A percentile compares a stretch with the other conserved stretches of the same genome.
phyloP scores from a whole-genome alignment of 495 filamentous ascomycete genomes.

The Hypoxylon lienhwacheense region DNA sequence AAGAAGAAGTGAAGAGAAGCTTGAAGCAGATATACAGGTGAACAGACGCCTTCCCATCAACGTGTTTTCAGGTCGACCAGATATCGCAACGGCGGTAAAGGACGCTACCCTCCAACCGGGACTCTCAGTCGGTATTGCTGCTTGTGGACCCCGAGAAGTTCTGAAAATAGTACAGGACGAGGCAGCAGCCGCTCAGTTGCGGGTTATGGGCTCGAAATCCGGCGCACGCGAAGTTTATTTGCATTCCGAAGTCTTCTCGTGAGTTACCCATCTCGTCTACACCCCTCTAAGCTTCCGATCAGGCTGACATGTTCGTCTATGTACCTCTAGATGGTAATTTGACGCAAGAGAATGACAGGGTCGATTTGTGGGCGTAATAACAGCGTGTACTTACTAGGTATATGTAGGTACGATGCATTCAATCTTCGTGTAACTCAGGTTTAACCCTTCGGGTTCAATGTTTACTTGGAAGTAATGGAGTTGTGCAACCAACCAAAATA shows the following conservation, averaged over 20 bases:
- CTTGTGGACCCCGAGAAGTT: constrained; percentile 56
- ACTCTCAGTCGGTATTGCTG: constrained; percentile 48
- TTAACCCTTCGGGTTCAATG: background rate
- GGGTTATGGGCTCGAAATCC: constrained; percentile 39
- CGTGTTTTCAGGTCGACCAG: constrained; percentile 37
- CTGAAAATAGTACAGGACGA: constrained; percentile 54
- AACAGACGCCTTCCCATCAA: constrained; percentile 19
- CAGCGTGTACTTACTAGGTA: background rate
- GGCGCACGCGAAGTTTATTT: constrained; percentile 53
- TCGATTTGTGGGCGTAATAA: no score
- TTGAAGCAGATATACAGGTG: background rate
- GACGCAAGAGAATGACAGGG: no score
- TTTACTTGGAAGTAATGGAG: no score
- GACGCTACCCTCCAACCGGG: constrained; percentile 30
- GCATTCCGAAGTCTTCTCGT: constrained; percentile 58
- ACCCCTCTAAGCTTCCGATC: background rate
- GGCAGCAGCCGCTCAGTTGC: constrained; percentile 49
- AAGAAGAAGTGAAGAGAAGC: constrained; percentile 13
- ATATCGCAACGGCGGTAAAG: constrained; percentile 43
- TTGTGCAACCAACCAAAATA: no score
- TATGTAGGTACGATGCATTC: background rate
- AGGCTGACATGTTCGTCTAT: background rate
- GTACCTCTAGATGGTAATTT: constrained; percentile 13
- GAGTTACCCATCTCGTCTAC: constrained; percentile 10
- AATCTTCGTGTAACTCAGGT: background rate